These are phyloP conservation scores for Chlamydomonas sphaeroides DNA, from an alignment of 139 green algal species.

Conservation along the genomic window DNA sequence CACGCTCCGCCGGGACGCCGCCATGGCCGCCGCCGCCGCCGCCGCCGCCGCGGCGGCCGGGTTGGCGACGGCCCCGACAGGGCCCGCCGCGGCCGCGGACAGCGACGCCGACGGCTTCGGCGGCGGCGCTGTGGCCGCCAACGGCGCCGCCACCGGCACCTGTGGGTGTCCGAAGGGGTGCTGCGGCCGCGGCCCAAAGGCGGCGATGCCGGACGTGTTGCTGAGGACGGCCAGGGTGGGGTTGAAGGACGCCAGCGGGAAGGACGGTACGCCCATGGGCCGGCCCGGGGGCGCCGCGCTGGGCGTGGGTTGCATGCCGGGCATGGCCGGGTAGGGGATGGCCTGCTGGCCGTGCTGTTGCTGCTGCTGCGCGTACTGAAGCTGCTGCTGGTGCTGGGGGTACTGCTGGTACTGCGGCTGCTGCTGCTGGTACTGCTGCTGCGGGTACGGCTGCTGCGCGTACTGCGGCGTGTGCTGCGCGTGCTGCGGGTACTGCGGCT, in stretches of 20 bases:
- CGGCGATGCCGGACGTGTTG: conserved; percentile 11
- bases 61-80: background rate
- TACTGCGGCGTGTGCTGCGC: background rate
- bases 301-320: too few species aligned
- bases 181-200: background rate
- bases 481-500: too few species aligned
- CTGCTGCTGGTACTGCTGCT: conserved; percentile 9
- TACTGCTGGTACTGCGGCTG: background rate
- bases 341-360: background rate
- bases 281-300: background rate
- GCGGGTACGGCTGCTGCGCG: background rate
- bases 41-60: background rate
- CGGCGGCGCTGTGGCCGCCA: background rate
- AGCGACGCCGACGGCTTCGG: background rate
- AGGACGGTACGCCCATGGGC: background rate
- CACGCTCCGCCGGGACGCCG: too few species aligned
- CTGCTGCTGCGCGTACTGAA: background rate
- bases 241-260: conserved; percentile 17
- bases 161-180: too few species aligned
- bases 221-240: conserved; percentile 12
- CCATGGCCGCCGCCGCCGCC: background rate
- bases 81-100: background rate
- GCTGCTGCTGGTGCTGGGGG: conserved; percentile 7
- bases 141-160: background rate
- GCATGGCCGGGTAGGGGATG: background rate